Conservation (phyloP, 2,329 filamentous ascomycete species). For the Arthrobotrys megalospora region DNA sequence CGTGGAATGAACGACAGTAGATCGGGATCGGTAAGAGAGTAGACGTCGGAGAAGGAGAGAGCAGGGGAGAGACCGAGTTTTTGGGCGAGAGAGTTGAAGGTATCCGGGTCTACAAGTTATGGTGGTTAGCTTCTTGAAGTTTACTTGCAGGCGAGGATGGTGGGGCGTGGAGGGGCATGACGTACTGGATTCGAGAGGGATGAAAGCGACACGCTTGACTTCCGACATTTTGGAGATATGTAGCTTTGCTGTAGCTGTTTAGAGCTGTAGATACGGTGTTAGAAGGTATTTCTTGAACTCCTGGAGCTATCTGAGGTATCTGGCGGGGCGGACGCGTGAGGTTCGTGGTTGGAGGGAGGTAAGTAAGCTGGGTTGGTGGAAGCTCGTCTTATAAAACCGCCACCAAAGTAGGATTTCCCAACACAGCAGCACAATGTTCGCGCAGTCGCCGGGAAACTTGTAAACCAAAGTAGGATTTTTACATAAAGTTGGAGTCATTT, state of each 20-base stretch:
- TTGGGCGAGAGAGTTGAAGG: conserved; percentile 87
- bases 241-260: not conserved
- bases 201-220: conserved; percentile 52
- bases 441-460: not conserved
- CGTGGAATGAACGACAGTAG: conserved; percentile 89
- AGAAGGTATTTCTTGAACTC: not conserved
- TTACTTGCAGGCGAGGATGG: not conserved
- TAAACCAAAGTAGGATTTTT: conserved; percentile 20
- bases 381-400: conserved; percentile 22
- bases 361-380: not conserved
- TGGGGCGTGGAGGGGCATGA: conserved; percentile 7
- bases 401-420: conserved; percentile 27
- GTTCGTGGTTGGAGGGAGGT: not conserved
- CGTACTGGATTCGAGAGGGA: conserved; percentile 59
- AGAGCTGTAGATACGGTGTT: conserved; percentile 17
- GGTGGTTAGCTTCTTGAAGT: not conserved
- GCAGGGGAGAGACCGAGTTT: conserved; percentile 84
- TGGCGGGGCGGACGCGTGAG: not conserved
- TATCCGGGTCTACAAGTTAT: conserved; percentile 75
- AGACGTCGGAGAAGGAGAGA: conserved; percentile 90
- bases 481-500: conserved; percentile 21
- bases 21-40: conserved; percentile 86
- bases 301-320: conserved; percentile 7
- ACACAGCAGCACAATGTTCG: not conserved
- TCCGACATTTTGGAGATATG: conserved; percentile 44